Base-by-base conservation (phyloP, 2,329 filamentous ascomycete genomes). In the Phaeomoniella chlamydospora region DNA sequence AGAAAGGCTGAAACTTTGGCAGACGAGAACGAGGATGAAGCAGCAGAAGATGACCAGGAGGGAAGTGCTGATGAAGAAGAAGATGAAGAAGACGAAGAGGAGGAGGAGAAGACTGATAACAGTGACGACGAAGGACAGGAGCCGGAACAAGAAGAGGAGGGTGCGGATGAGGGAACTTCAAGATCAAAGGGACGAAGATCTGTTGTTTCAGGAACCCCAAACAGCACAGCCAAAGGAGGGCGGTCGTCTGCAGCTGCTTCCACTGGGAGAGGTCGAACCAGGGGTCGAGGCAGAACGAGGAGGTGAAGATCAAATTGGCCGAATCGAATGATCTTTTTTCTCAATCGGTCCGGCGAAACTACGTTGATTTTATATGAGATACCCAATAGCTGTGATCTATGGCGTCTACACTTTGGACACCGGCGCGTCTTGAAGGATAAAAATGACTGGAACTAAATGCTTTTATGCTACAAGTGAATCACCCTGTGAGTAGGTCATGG, bases 51-150 rank as follows among this genome's bases (percentile, higher is more conserved):
- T 34, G 58, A 58, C 5, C 45, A 48, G 6, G 56, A 58, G 17
- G 55, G 47, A 4, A 58, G 56, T 5, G 57, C 57, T 18, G 57
- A 58, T 19, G 58, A 59, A 19, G 52, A 38, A 4, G 59, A 58
- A 2, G 57, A 58, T 13, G 56, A 54, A 13, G 53, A 45, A 12
- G 56, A 56, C 32, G 50, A 44, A 18, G 53, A 53, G n/a, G 22
- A 26, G 22, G 22, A 26, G n/a, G 22, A 26, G 6, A 9, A 9
- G 22, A 9, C 22, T 6, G n/a, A n/a, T n/a, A n/a, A n/a, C n/a
- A 58, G 56, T 5, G 57, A 57, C 18, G 57, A 58, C 19, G 58
- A 59, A 19, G 52, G 39, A 4, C 58, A 58, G 1, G 57, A 58
- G 13, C 55, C 54, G 14, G 53, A 45, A 12, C 56, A 56, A 32